Conservation (phyloP, 345 rosid species). For the Ceriops decandra region DNA sequence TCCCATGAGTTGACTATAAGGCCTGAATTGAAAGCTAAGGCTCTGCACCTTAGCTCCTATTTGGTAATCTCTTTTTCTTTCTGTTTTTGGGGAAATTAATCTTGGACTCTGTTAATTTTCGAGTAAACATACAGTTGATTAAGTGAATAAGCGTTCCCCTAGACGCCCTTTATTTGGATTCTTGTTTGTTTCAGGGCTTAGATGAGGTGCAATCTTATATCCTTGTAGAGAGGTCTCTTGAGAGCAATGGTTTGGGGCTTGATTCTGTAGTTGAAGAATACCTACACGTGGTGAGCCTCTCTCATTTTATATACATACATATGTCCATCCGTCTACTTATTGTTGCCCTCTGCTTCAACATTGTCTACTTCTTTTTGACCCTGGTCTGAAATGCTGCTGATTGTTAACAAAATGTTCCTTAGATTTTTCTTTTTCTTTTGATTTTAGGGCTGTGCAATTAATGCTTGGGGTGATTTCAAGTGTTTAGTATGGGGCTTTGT, state of each 20-base stretch:
- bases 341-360: not conserved
- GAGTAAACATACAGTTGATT: not conserved
- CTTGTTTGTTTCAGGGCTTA: constrained; percentile 48
- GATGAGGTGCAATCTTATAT: constrained; percentile 91
- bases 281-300: constrained; percentile 45
- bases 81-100: not conserved
- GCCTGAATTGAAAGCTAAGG: constrained; percentile 60
- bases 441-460: not conserved
- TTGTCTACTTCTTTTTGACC: not conserved
- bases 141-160: not conserved
- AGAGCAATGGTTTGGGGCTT: constrained; percentile 29
- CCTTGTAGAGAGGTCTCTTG: constrained; percentile 61
- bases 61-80: constrained; percentile 42
- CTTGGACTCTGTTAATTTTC: no score
- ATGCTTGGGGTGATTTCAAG: not conserved
- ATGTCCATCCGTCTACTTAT: not conserved
- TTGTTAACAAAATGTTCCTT: not conserved
- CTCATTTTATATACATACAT: no score
- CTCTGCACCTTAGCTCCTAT: constrained; percentile 60
- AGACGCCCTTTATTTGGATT: not conserved
- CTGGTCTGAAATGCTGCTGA: not conserved
- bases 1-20: constrained; percentile 48
- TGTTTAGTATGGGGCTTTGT: not conserved
- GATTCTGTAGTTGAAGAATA: constrained; percentile 49
- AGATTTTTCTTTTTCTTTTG: not conserved